Evolutionary conservation across 176 grass and related monocot species (phyloP).

Genomic region (Eragrostis nindensis): DNA sequence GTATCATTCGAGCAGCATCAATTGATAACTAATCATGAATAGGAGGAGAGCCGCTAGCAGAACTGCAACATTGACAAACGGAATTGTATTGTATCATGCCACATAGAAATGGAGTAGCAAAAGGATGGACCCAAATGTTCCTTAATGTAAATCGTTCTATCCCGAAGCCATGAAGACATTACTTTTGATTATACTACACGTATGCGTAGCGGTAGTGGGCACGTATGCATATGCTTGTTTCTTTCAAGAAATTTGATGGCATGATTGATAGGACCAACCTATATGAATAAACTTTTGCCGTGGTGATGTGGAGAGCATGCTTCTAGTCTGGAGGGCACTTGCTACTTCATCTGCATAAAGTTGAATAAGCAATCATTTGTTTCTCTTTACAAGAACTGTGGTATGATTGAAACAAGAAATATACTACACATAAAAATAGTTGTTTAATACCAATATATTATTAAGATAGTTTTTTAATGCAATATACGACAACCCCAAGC

Average conservation of each 20-base stretch:
- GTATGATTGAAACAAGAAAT: neutral
- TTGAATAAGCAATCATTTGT: neutral
- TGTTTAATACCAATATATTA: too few species aligned
- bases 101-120: neutral
- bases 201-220: too few species aligned
- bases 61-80: neutral
- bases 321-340: constrained; percentile 38
- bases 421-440: too few species aligned
- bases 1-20: too few species aligned
- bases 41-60: too few species aligned
- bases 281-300: constrained; percentile 45
- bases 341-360: constrained; percentile 52
- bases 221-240: neutral
- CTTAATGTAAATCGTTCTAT: neutral
- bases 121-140: neutral
- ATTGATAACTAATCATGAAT: too few species aligned
- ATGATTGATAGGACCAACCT: constrained; percentile 11
- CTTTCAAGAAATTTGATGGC: neutral
- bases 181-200: neutral
- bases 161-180: neutral
- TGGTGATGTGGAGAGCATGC: constrained; percentile 45
- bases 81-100: neutral
- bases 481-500: neutral
- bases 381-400: neutral
- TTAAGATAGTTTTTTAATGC: too few species aligned